Evolutionary conservation across 1,139 yeast species (phyloP).

Genomic region (Debaryomycetaceae sp.): DNA sequence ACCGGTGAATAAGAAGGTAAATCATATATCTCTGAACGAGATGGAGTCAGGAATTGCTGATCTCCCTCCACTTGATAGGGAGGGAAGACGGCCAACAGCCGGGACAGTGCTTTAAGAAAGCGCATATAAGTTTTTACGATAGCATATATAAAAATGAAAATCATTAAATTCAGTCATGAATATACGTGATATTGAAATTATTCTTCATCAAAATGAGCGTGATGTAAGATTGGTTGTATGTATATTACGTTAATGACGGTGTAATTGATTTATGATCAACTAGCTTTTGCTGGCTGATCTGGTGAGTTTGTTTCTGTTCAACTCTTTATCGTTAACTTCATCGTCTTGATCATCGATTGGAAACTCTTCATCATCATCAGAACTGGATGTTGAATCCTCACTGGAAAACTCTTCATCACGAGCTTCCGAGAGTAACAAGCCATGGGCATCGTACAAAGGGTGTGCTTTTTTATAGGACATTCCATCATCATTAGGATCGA

Average conservation of each 20-base stretch:
- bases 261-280: not conserved
- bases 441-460: constrained; percentile 52
- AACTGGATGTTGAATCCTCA: constrained; percentile 26
- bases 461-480: constrained; percentile 65
- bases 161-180: not conserved
- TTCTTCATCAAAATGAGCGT: not conserved
- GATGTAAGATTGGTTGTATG: not conserved
- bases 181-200: not conserved
- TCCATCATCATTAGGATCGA: constrained; percentile 82
- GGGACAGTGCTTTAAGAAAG: not conserved
- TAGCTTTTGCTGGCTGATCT: constrained; percentile 43
- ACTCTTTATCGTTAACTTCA: constrained; percentile 13
- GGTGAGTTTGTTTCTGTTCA: constrained; percentile 26
- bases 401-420: constrained; percentile 25
- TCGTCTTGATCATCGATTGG: constrained; percentile 18
- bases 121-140: not conserved
- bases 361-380: constrained; percentile 29
- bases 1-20: constrained; percentile 22
- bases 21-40: constrained; percentile 12
- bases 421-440: constrained; percentile 25
- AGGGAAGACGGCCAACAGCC: constrained; percentile 50
- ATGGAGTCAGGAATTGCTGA: constrained; percentile 45
- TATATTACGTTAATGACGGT: not conserved
- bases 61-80: constrained; percentile 84
- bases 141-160: not conserved